phyloP scores from a whole-genome alignment of 2,329 filamentous ascomycete genomes.

The Colletotrichum echinochloae region DNA sequence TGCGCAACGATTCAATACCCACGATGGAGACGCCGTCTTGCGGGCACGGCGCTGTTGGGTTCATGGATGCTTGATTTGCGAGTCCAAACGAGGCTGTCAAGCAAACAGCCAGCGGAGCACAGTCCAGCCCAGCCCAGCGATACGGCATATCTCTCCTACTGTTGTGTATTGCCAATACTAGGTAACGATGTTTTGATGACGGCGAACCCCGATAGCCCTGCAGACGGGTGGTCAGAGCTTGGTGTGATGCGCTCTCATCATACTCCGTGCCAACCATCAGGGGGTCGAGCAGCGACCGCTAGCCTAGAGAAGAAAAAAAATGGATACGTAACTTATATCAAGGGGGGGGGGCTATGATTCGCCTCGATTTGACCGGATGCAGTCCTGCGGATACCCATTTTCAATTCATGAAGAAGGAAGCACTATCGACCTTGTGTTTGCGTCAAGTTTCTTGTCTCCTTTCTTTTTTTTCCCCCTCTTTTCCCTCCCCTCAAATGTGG shows the following conservation, averaged over 20 bases:
- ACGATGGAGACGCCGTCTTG: conserved; percentile 4
- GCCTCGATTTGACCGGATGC: conserved; percentile 1
- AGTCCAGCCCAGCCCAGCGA: neutral
- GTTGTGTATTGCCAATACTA: conserved; percentile 11
- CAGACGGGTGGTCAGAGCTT: conserved; percentile 23
- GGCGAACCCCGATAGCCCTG: conserved; percentile 17
- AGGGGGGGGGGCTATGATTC: conserved; percentile 11
- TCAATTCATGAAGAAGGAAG: conserved; percentile 12
- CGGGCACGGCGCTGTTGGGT: neutral
- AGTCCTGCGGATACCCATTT: neutral
- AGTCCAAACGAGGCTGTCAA: neutral
- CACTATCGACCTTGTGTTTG: neutral
- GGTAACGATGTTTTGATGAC: conserved; percentile 16
- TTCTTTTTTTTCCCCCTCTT: no score
- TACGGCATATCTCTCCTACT: neutral
- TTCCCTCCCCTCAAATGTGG: neutral
- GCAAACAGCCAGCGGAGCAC: neutral
- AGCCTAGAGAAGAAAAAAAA: neutral
- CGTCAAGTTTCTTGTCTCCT: neutral
- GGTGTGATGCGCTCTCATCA: conserved; percentile 10
- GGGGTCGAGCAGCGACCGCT: conserved; percentile 9
- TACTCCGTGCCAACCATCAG: neutral
- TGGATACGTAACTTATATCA: conserved; percentile 22
- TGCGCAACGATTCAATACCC: conserved; percentile 12
- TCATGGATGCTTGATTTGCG: conserved; percentile 1